phyloP scores from a whole-genome alignment of 2,329 filamentous ascomycete species.

The Coniochaeta sp. region DNA sequence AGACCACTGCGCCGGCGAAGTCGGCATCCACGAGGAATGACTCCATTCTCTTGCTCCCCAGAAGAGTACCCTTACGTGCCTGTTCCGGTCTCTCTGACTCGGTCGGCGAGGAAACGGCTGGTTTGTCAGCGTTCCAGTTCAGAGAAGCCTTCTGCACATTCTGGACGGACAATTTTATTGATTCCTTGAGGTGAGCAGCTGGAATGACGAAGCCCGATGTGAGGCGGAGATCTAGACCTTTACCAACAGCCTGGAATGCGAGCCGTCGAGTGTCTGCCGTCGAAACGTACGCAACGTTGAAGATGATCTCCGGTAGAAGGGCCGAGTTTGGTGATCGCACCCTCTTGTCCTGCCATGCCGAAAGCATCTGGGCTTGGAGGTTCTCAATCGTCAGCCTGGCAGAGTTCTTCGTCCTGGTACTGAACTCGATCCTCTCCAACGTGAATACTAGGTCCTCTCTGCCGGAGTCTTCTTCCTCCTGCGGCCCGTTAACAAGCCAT shows the following conservation, averaged over 20 bases:
- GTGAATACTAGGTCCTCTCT: constrained; percentile 76
- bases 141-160: constrained; percentile 60
- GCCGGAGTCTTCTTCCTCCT: constrained; percentile 34
- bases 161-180: constrained; percentile 70
- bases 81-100: constrained; percentile 29
- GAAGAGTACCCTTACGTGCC: constrained; percentile 48
- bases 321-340: constrained; percentile 81
- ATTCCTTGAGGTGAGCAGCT: constrained; percentile 70
- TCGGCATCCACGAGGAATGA: constrained; percentile 89
- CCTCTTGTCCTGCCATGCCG: constrained; percentile 56
- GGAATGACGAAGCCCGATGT: constrained; percentile 89
- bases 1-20: constrained; percentile 88
- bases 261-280: constrained; percentile 68
- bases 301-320: constrained; percentile 81
- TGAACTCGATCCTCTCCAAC: constrained; percentile 73
- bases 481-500: constrained; percentile 65
- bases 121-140: constrained; percentile 42
- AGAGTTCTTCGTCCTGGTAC: constrained; percentile 75
- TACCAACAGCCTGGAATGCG: constrained; percentile 92
- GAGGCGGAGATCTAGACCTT: constrained; percentile 78
- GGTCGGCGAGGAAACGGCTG: not conserved
- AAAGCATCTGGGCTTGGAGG: constrained; percentile 86
- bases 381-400: constrained; percentile 81
- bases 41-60: constrained; percentile 73
- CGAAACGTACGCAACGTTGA: constrained; percentile 86